Evolutionary conservation across 2,329 filamentous ascomycete genomes (phyloP).

Genomic region (Pseudocercospora crystallina): DNA sequence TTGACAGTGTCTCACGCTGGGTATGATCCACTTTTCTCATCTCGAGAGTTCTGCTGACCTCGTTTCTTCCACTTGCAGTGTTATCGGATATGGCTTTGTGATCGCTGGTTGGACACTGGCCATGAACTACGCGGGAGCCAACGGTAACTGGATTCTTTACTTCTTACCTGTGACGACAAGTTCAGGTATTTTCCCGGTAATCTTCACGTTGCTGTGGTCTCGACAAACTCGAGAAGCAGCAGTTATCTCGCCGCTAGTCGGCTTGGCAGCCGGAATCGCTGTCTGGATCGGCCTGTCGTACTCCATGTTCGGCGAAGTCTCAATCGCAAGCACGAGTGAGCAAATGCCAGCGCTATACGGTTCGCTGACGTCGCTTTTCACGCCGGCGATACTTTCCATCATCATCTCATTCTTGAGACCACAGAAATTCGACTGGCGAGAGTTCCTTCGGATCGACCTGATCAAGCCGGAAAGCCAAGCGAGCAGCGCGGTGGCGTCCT

Average conservation of each 20-base stretch:
- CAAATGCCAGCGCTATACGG: slow-evolving; percentile 47
- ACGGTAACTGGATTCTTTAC: slow-evolving; percentile 50
- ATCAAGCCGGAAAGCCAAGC: slow-evolving; percentile 38
- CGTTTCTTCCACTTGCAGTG: not conserved
- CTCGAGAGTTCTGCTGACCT: no score
- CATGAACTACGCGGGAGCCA: slow-evolving; percentile 48
- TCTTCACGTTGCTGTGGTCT: slow-evolving; percentile 47
- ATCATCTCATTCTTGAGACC: slow-evolving; percentile 39
- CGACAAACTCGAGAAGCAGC: slow-evolving; percentile 48
- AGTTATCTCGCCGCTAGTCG: slow-evolving; percentile 47
- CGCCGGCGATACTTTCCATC: slow-evolving; percentile 48
- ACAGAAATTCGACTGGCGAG: slow-evolving; percentile 43
- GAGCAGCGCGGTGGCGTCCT: slow-evolving; percentile 1
- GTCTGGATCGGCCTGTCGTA: slow-evolving; percentile 46
- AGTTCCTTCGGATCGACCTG: slow-evolving; percentile 50
- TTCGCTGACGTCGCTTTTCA: slow-evolving; percentile 47
- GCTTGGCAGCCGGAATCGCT: slow-evolving; percentile 42
- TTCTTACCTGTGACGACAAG: slow-evolving; percentile 44
- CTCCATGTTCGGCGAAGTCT: slow-evolving; percentile 42
- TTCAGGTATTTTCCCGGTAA: slow-evolving; percentile 47
- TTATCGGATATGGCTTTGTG: slow-evolving; percentile 45
- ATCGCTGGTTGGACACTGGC: slow-evolving; percentile 49
- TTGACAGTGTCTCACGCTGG: slow-evolving; percentile 48
- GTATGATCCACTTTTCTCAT: no score
- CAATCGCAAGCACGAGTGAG: slow-evolving; percentile 42